These are phyloP conservation scores for Claviceps capensis DNA, from an alignment of 2,329 filamentous ascomycete species.

Conservation along the genomic window DNA sequence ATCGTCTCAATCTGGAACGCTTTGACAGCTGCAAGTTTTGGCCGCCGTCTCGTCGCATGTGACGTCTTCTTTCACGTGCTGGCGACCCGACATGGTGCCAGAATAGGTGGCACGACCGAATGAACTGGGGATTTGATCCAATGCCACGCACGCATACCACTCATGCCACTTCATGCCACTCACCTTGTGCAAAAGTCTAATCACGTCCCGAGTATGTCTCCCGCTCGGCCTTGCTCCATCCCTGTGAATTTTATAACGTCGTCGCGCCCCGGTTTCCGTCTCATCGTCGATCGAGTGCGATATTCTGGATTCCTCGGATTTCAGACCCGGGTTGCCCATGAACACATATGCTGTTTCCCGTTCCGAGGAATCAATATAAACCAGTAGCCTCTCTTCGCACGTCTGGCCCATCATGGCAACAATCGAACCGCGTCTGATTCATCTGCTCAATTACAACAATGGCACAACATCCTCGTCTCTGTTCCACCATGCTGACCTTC, in stretches of 20 bases:
- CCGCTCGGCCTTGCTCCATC: background rate
- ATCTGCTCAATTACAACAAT: slow-evolving; percentile 51
- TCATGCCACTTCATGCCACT: background rate
- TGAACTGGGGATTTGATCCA: background rate
- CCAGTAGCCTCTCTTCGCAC: background rate
- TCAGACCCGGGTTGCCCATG: background rate
- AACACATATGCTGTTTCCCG: background rate
- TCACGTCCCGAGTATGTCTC: slow-evolving; percentile 6
- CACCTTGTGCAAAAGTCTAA: slow-evolving; percentile 2
- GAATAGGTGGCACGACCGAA: slow-evolving; percentile 4
- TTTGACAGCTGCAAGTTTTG: too few relatives aligned
- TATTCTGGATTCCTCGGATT: background rate
- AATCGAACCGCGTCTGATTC: slow-evolving; percentile 54
- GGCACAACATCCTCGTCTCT: slow-evolving; percentile 34
- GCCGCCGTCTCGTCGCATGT: slow-evolving; percentile 2
- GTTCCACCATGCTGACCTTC: slow-evolving; percentile 36
- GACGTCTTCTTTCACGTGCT: slow-evolving; percentile 7
- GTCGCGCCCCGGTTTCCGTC: background rate
- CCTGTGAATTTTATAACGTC: slow-evolving; percentile 2
- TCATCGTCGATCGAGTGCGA: background rate
- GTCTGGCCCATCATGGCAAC: slow-evolving; percentile 40
- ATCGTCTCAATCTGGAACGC: too few relatives aligned
- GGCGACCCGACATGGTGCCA: slow-evolving; percentile 2
- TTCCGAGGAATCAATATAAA: slow-evolving; percentile 3
- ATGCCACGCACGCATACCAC: background rate